Evolutionary conservation across 805 yeast species (phyloP), one percentile per base, ranked within the genome.

Genomic region (Yarrowia osloensis): DNA sequence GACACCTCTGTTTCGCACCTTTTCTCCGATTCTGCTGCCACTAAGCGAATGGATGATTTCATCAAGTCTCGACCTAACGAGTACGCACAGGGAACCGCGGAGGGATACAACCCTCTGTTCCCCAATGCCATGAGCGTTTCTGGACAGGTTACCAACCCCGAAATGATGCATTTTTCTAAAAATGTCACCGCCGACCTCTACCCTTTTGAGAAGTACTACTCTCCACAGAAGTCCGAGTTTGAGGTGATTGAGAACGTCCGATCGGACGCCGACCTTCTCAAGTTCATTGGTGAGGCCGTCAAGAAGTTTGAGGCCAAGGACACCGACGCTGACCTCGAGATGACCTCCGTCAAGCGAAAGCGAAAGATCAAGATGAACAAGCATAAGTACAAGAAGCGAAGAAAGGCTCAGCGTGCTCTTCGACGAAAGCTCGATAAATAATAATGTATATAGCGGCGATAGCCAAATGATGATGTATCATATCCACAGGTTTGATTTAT

Each of bases 291-390:
- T 8, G 54, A 61, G 24, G 52, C 44, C 33, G 66, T 61, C 42
- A 35, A 61, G 54, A 61, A 46, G 26, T 57, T 39, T 28, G 63
- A 57, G 63, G 63, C 63, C 63, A 57, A 57, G 49, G 21, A 28
- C 37, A 19, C 49, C 5, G 49, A 37, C 8, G 61, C 57, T 6
- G 67, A 29, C 8, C 31, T 70, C 55, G 63, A 66, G 35, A 71
- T 70, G 26, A 78, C 81, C 22, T 74, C 78, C 55, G 83, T 80
- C 42, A 75, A 75, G 70, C 76, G 83, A 61, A 80, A 80, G 75
- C 87, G 99, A 81, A 86, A 90, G 79, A 86, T 90, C 77, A 94
- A 92, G 84, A 95, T 95, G 98, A 95, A 94, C 86, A 91, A 93
- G 77, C 99, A 95, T 80, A 95, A 95, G 82, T 84, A 91, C 77